phyloP scores from a whole-genome alignment of 1,284 basidiomycete genomes.

The Pyrrhoderma noxium region DNA sequence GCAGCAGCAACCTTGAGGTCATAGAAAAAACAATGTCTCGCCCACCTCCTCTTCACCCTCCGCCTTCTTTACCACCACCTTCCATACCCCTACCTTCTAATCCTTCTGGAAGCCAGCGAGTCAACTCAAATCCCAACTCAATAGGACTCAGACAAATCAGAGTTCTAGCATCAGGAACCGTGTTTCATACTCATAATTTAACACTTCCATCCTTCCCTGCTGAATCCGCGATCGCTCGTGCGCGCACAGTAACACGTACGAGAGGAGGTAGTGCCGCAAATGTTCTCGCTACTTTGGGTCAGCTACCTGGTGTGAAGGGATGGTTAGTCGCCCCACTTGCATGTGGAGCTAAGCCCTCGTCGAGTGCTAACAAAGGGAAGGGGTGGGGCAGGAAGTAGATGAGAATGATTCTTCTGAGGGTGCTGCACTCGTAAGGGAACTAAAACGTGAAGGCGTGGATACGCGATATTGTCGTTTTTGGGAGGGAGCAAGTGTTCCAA shows the following conservation, averaged over 20 bases:
- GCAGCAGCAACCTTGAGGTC: too few relatives aligned
- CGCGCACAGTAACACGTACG: slow-evolving; percentile 56
- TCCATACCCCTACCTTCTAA: too few relatives aligned
- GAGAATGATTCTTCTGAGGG: slow-evolving; percentile 32
- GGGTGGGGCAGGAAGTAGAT: too few relatives aligned
- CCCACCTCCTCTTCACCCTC: too few relatives aligned
- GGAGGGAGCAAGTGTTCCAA: slow-evolving; percentile 62
- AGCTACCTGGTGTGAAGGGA: slow-evolving; percentile 59
- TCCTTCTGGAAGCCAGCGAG: too few relatives aligned
- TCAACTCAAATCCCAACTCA: too few relatives aligned
- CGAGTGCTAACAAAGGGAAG: too few relatives aligned
- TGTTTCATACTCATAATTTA: slow-evolving; percentile 69
- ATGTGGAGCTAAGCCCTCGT: slow-evolving; percentile 42
- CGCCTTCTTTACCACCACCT: too few relatives aligned
- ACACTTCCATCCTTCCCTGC: slow-evolving; percentile 51
- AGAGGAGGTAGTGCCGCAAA: slow-evolving; percentile 67
- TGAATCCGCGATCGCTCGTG: slow-evolving; percentile 53
- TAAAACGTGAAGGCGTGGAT: slow-evolving; percentile 59
- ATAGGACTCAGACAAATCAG: slow-evolving; percentile 39
- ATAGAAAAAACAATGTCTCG: too few relatives aligned
- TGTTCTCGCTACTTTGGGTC: slow-evolving; percentile 62
- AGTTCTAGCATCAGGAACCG: slow-evolving; percentile 68
- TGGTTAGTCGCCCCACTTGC: slow-evolving; percentile 68
- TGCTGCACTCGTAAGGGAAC: slow-evolving; percentile 48
- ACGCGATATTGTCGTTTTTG: slow-evolving; percentile 69